Conservation (phyloP, 305 asterid species). For the Fraxinus paxiana region DNA sequence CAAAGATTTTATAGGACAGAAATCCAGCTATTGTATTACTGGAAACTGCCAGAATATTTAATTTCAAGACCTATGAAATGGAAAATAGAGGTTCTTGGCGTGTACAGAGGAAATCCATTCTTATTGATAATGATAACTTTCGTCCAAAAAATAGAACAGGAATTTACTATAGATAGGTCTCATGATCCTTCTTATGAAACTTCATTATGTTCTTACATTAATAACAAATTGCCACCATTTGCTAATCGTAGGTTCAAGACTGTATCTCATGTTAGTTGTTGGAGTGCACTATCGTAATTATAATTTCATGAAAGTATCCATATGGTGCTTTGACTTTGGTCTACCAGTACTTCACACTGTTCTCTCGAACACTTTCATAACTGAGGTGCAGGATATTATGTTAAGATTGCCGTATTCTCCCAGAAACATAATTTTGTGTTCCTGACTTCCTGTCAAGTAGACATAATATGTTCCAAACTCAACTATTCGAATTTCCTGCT, state of each 20-base stretch:
- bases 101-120: constrained; percentile 30
- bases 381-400: not conserved
- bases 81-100: constrained; percentile 30
- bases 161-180: constrained; percentile 3
- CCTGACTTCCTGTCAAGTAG: not conserved
- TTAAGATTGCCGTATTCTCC: not conserved
- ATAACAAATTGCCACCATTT: not conserved
- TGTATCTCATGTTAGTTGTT: not conserved
- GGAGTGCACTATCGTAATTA: not conserved
- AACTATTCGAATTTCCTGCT: not conserved
- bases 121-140: constrained; percentile 31
- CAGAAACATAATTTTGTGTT: not conserved
- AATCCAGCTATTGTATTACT: constrained; percentile 21
- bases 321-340: not conserved
- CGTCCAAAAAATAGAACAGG: constrained; percentile 23
- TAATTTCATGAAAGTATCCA: not conserved
- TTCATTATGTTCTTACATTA: not conserved
- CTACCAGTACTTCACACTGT: too few species aligned
- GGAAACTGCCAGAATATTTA: constrained; percentile 24
- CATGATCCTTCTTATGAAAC: constrained; percentile 5
- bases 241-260: not conserved
- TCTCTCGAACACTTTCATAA: too few species aligned
- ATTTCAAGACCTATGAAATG: constrained; percentile 29
- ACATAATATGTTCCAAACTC: not conserved
- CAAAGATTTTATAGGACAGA: not conserved